Percentiles rank a stretch among this genome's conserved stretches.
Conservation (phyloP, 805 yeast species). For the Ogataea angusta region DNA sequence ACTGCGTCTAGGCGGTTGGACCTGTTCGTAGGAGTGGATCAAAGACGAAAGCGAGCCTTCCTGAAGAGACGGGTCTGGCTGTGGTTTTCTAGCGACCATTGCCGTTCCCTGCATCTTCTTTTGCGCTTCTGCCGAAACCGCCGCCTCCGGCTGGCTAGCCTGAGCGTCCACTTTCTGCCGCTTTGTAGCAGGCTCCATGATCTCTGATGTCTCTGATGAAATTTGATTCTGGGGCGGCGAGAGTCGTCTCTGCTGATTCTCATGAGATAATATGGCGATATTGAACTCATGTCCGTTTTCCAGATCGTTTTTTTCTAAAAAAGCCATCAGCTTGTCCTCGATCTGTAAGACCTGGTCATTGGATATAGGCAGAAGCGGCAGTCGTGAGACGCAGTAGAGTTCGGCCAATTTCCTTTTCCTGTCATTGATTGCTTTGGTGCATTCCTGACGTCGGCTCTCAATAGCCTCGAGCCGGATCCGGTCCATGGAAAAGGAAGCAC, state of each 20-base stretch:
- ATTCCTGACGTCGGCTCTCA: conserved; percentile 41
- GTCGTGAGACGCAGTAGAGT: conserved; percentile 54
- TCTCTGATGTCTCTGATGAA: conserved; percentile 3
- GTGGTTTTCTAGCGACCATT: neutral
- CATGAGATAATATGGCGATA: conserved; percentile 31
- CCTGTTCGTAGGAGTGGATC: conserved; percentile 27
- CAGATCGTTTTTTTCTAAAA: conserved; percentile 51
- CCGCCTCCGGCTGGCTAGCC: neutral
- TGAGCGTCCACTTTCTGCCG: conserved; percentile 12
- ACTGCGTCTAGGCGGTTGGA: conserved; percentile 24
- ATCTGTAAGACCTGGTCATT: conserved; percentile 36
- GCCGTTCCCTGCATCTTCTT: neutral
- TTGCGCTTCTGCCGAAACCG: neutral
- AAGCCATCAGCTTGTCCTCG: conserved; percentile 40
- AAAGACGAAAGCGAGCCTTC: conserved; percentile 29
- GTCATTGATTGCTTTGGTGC: conserved; percentile 42
- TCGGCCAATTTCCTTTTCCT: conserved; percentile 61
- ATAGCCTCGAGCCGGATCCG: conserved; percentile 44
- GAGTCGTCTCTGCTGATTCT: conserved; percentile 29
- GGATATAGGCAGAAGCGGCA: conserved; percentile 45
- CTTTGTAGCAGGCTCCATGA: conserved; percentile 13
- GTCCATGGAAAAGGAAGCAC: conserved; percentile 31
- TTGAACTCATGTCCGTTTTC: conserved; percentile 44
- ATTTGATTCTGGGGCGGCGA: conserved; percentile 28
- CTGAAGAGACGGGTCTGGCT: conserved; percentile 11